Evolutionary conservation across 2,329 filamentous ascomycete species (phyloP).

Genomic region (Cytospora mali): DNA sequence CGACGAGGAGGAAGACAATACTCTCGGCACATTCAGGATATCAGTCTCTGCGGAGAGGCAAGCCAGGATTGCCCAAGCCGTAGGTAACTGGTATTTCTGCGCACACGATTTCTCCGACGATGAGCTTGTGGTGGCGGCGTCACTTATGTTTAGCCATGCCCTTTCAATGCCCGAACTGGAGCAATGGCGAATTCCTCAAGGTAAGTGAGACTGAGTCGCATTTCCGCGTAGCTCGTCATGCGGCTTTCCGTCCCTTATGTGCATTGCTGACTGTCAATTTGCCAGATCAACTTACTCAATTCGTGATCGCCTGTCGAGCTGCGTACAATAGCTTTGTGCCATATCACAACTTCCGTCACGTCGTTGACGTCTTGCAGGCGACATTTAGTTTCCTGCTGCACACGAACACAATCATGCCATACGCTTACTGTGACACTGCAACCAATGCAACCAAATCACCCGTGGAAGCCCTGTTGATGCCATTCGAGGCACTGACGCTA

Average conservation of each 20-base stretch:
- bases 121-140: slow-evolving; percentile 82
- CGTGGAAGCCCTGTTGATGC: slow-evolving; percentile 74
- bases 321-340: slow-evolving; percentile 97
- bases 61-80: slow-evolving; percentile 64
- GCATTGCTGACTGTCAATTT: slow-evolving; percentile 44
- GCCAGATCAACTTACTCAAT: slow-evolving; percentile 77
- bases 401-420: slow-evolving; percentile 74
- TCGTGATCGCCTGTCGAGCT: slow-evolving; percentile 83
- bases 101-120: slow-evolving; percentile 90
- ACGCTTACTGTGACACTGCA: slow-evolving; percentile 45
- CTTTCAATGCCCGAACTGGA: slow-evolving; percentile 79
- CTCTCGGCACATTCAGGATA: slow-evolving; percentile 45
- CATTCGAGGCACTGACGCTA: slow-evolving; percentile 86
- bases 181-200: slow-evolving; percentile 75
- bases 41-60: slow-evolving; percentile 68
- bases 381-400: slow-evolving; percentile 86
- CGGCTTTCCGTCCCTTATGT: neutral
- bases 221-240: slow-evolving; percentile 23
- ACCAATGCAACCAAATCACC: slow-evolving; percentile 54
- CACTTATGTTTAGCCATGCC: slow-evolving; percentile 87
- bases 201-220: slow-evolving; percentile 50
- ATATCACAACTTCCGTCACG: slow-evolving; percentile 98
- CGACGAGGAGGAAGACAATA: slow-evolving; percentile 60
- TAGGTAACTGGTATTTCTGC: slow-evolving; percentile 84
- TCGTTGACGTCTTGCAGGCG: slow-evolving; percentile 93